Conservation (phyloP, 192 early-diverging fungal species). For the Fimicolochytrium jonesii region DNA sequence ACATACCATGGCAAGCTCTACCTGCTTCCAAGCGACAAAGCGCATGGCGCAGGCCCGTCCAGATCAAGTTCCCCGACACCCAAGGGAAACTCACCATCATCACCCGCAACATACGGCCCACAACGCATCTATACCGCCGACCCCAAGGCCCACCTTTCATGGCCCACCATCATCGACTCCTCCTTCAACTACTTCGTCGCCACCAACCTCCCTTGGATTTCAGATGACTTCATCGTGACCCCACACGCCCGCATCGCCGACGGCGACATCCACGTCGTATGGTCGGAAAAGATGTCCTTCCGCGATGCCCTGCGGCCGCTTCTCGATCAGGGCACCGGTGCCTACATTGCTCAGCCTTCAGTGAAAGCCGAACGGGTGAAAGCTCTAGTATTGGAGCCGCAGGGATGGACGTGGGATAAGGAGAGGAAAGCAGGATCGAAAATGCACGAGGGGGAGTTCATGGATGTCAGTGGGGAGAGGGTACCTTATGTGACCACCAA, state of each 20-base stretch:
- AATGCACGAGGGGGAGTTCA: not conserved
- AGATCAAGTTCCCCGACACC: not conserved
- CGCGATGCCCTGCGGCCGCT: conserved; percentile 41
- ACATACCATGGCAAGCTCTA: conserved; percentile 57
- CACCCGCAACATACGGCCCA: conserved; percentile 15
- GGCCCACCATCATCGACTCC: conserved; percentile 8
- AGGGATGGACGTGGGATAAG: conserved; percentile 16
- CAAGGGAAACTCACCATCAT: not conserved
- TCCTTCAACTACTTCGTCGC: conserved; percentile 45
- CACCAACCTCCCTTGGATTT: conserved; percentile 61
- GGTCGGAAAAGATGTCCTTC: conserved; percentile 37
- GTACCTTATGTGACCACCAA: conserved; percentile 18
- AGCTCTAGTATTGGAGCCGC: conserved; percentile 57
- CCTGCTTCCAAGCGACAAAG: conserved; percentile 38
- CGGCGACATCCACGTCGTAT: conserved; percentile 50
- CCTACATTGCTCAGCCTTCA: conserved; percentile 42
- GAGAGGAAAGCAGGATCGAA: not conserved
- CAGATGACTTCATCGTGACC: conserved; percentile 46
- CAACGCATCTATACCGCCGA: conserved; percentile 8
- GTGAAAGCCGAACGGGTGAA: conserved; percentile 41
- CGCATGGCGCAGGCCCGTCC: not conserved
- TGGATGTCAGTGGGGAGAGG: conserved; percentile 42
- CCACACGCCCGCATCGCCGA: conserved; percentile 46
- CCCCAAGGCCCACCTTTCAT: conserved; percentile 14
- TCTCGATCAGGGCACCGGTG: conserved; percentile 35